These are phyloP conservation scores for Nannizziopsis arthrosporioides DNA, from an alignment of 2,329 filamentous ascomycete genomes.

Conservation along the genomic window DNA sequence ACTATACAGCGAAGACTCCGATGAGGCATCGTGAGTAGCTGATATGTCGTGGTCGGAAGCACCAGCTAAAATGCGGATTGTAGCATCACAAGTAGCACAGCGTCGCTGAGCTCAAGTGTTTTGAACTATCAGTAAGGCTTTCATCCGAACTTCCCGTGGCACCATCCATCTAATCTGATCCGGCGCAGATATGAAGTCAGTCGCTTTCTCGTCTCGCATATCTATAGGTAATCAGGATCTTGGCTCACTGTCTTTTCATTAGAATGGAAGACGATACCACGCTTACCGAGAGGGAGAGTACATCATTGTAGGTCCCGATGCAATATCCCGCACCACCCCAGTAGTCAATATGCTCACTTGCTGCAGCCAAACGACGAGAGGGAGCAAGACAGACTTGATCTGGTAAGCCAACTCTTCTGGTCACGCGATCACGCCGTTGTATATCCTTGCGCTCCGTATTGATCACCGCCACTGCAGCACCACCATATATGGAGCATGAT, in stretches of 20 bases:
- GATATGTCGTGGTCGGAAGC: no score
- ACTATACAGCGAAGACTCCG: constrained; percentile 4
- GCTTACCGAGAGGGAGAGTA: constrained; percentile 11
- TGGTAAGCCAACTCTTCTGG: background rate
- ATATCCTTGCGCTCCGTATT: background rate
- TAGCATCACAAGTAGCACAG: constrained; percentile 9
- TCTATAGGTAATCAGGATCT: background rate
- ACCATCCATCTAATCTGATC: background rate
- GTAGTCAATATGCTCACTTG: background rate
- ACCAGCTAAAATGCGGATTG: background rate
- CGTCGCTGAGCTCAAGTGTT: constrained; percentile 12
- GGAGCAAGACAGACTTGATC: constrained; percentile 7
- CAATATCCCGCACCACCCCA: background rate
- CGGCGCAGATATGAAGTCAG: constrained; percentile 10
- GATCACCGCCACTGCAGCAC: constrained; percentile 7
- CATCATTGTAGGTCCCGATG: constrained; percentile 6
- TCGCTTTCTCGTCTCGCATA: background rate
- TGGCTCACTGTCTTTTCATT: background rate
- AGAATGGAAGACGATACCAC: constrained; percentile 13
- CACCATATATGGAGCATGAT: constrained; percentile 20
- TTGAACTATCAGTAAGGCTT: constrained; percentile 8
- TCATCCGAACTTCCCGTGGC: background rate
- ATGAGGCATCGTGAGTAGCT: constrained; percentile 6
- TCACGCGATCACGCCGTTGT: no score
- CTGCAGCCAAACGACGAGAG: constrained; percentile 2